Base-by-base conservation (phyloP, 176 grass and related monocot species). In the Eragrostis nindensis region DNA sequence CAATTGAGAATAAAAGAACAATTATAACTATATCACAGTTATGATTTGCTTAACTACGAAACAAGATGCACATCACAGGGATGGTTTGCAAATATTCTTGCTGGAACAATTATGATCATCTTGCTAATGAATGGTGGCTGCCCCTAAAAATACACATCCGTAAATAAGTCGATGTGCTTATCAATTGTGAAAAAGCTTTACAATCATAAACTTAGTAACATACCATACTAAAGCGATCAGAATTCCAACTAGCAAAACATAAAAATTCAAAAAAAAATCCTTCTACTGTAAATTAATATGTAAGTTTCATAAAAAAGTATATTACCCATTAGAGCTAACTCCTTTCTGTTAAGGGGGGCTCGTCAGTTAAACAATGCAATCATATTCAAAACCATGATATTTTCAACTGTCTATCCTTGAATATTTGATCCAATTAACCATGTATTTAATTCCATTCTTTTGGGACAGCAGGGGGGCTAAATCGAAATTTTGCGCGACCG, bases 181-280 rank as follows among this genome's bases (percentile, higher is more conserved):
- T 44, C 11, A 50, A 47, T 32, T 1, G 6, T 24, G 42, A n/a
- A 57, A 62, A 54, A 47, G 16, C 9, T 53, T 72, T 7, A 12
- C 18, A 42, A 16, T 10, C 25, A 74, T 17, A 60, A 32, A 47
- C 45, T 52, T 30, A 69, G 43, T 25, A 76, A 62, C 46, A 45
- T 60, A 69, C 11, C 53, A 87, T 62, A 52, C 21, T 19, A 53
- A 70, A 74, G 32, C 39, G 59, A 87, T 87, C 24, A 70, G 36
- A 82, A 41, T 52, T 80, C 30, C 42, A 76, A 42, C 53, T 61
- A 48, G 13, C 0, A 44, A 72, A 41, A 22, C 16, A 69, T 30
- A 86, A n/a, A 81, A 39, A 8, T 43, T 61, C 5, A 30, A 80
- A 38, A 19, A 54, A 19, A 71, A 64, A 36, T 36, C 32, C 32